Conservation (phyloP, 345 rosid species). For the Reutealis trisperma region DNA sequence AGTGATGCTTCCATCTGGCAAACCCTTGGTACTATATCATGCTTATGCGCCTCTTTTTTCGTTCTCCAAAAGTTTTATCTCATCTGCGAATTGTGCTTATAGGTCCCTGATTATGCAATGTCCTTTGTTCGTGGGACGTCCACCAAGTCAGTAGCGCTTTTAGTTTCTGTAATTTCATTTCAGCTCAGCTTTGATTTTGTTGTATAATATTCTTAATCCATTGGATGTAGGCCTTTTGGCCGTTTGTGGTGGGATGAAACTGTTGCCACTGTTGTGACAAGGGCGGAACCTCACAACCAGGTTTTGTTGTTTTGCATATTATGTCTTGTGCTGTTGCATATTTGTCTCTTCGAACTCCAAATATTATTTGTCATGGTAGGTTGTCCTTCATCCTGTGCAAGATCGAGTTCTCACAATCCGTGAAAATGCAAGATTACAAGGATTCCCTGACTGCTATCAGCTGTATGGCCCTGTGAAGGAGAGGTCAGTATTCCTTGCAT, state of each 20-base stretch:
- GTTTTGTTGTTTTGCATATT: slow-evolving; percentile 3
- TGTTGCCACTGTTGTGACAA: slow-evolving; percentile 42
- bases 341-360: not conserved
- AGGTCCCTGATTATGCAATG: slow-evolving; percentile 54
- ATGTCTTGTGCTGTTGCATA: not conserved
- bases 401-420: slow-evolving; percentile 45
- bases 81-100: not conserved
- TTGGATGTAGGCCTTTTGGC: slow-evolving; percentile 40
- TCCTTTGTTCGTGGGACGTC: slow-evolving; percentile 26
- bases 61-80: not conserved
- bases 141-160: slow-evolving; percentile 25
- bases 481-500: slow-evolving; percentile 19
- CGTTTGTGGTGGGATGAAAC: slow-evolving; percentile 45
- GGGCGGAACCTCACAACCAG: slow-evolving; percentile 50
- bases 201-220: not conserved
- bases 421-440: slow-evolving; percentile 51
- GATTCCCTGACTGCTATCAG: slow-evolving; percentile 49
- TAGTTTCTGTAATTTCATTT: not conserved
- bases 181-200: not conserved
- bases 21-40: slow-evolving; percentile 31
- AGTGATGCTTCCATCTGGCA: slow-evolving; percentile 39
- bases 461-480: slow-evolving; percentile 42
- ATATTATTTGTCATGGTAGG: slow-evolving; percentile 1
- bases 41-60: not conserved
- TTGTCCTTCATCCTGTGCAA: slow-evolving; percentile 41